Evolutionary conservation across 345 rosid species (phyloP).

Genomic region (Gossypium rotundifolium): DNA sequence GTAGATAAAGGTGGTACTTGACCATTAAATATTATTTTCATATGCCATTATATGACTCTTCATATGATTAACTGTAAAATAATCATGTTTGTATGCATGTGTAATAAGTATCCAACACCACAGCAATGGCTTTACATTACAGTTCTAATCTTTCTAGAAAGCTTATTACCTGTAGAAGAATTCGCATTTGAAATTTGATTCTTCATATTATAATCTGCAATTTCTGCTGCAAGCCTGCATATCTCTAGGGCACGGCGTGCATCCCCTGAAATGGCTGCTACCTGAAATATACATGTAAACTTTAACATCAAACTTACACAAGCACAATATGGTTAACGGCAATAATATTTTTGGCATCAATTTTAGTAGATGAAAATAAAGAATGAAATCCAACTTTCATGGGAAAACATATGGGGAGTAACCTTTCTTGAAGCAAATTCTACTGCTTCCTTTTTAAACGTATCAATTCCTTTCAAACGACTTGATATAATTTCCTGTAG

Average conservation of each 20-base stretch:
- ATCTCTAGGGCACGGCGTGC: conserved; percentile 97
- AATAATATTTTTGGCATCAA: neutral
- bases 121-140: neutral
- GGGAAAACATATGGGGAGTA: neutral
- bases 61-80: neutral
- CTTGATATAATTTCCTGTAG: conserved; percentile 91
- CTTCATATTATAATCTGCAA: conserved; percentile 67
- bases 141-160: neutral
- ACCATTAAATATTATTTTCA: neutral
- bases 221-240: conserved; percentile 95
- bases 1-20: too few relatives aligned
- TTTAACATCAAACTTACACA: neutral
- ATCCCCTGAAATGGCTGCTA: conserved; percentile 96
- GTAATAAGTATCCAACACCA: neutral
- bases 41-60: neutral
- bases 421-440: conserved; percentile 97
- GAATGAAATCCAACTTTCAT: neutral
- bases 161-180: conserved; percentile 37
- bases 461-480: conserved; percentile 72
- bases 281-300: conserved; percentile 29
- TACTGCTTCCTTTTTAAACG: conserved; percentile 83
- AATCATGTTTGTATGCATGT: neutral
- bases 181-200: conserved; percentile 12
- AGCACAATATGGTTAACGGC: neutral
- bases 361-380: neutral